Evolutionary conservation across 805 yeast species (phyloP), one percentile per base, ranked within the genome.

Genomic region (Candida hispaniensis): DNA sequence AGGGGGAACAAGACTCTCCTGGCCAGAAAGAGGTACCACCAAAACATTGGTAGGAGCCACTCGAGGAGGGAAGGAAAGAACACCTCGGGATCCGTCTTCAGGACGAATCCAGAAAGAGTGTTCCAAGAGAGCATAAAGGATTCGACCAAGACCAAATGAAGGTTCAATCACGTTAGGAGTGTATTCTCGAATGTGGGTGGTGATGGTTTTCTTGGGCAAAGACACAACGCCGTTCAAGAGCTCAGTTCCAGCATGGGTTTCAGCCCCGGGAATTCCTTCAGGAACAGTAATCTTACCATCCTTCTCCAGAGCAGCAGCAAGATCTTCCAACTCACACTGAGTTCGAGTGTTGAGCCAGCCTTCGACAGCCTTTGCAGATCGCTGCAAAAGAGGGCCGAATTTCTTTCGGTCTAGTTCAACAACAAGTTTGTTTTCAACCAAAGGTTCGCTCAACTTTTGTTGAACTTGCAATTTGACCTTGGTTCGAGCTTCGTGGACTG

Each of bases 81-180:
- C 94, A 52, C 88, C 76, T 62, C 94, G 86, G 36, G 36, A 15
- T 22, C 35, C 35, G 47, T 80, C 83, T 56, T 80, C 95, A 12
- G 93, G 83, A 63, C 99, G 78, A 38, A 79, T 62, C 94, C 95
- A 91, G 79, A 78, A 91, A 34, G 73, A 69, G 62, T 91, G 99
- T 66, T 91, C 99, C 52, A 86, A 80, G 47, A 88, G 61, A 23
- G 94, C 72, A 65, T 91, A 91, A 46, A 91, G 66, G 58, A 93
- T 83, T 66, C 99, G 86, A 42, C 98, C 98, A 56, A 91, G 79
- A 72, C 99, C 99, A 54, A 91, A 91, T 5, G 99, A 91, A 44
- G 99, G 99, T 66, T 91, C 99, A 52, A 91, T 91, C 43, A 91
- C 99, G 56, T 81, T 85, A 44, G 99, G 99, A 47, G 82, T 81